phyloP scores from a whole-genome alignment of 2,329 filamentous ascomycete genomes.

The Colletotrichum phormii region DNA sequence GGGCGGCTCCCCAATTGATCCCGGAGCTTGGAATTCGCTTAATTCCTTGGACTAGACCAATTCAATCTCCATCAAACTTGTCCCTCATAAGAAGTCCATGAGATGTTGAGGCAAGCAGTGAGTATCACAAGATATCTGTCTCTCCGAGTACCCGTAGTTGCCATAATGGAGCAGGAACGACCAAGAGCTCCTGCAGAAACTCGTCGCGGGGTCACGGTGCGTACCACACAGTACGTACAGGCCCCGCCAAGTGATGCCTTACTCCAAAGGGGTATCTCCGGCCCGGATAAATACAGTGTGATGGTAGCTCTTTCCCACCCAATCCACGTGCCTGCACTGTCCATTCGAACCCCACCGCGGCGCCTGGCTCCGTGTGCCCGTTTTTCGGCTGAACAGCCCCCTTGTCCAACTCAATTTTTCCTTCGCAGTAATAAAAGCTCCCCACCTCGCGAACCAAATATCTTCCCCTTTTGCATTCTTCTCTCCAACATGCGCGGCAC shows the following conservation, averaged over 20 bases:
- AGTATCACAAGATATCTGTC: not conserved
- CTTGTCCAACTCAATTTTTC: constrained; percentile 34
- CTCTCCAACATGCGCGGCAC: constrained; percentile 69
- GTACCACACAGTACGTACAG: constrained; percentile 5
- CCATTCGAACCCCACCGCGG: not conserved
- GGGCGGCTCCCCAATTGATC: not conserved
- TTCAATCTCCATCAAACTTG: not conserved
- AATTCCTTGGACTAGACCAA: not conserved
- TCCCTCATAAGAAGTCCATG: not conserved
- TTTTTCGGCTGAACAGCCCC: constrained; percentile 22
- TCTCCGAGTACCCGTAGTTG: not conserved
- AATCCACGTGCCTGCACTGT: constrained; percentile 1
- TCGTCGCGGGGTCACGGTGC: constrained; percentile 15
- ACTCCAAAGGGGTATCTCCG: not conserved
- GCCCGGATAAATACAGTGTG: constrained; percentile 34
- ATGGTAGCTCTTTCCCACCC: accelerated
- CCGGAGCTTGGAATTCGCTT: not conserved
- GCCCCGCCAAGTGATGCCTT: not conserved
- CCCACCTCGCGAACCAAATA: constrained; percentile 39
- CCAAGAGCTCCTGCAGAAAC: not conserved
- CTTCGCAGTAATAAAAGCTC: constrained; percentile 41
- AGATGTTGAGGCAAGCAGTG: too few relatives aligned
- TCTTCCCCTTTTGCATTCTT: constrained; percentile 41
- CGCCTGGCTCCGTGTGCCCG: constrained; percentile 7
- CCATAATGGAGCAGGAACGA: not conserved